phyloP scores from a whole-genome alignment of 2,329 filamentous ascomycete species.

The Rutstroemia sydowiana region DNA sequence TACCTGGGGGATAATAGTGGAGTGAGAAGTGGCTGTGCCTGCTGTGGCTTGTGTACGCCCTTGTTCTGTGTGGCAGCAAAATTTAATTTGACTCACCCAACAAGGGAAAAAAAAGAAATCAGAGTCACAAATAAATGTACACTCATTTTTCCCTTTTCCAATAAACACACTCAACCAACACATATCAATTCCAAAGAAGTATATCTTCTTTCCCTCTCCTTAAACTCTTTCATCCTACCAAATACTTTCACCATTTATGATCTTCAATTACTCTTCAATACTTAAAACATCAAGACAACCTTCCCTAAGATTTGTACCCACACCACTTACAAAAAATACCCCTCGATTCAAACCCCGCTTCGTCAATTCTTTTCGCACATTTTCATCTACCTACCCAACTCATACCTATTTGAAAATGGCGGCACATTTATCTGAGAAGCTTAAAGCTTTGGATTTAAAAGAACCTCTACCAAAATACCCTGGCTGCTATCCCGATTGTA shows the following conservation, averaged over 20 bases:
- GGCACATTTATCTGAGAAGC: slow-evolving; percentile 20
- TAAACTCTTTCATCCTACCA: not conserved
- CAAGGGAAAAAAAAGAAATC: too few species aligned
- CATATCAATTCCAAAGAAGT: too few species aligned
- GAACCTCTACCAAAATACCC: slow-evolving; percentile 36
- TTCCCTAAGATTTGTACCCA: slow-evolving; percentile 1
- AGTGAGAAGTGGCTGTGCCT: too few species aligned
- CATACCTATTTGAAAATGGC: slow-evolving; percentile 24
- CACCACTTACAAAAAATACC: slow-evolving; percentile 7
- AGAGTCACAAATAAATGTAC: too few species aligned
- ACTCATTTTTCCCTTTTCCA: too few species aligned
- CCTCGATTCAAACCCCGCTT: slow-evolving; percentile 10
- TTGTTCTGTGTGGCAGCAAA: too few species aligned
- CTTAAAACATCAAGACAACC: not conserved
- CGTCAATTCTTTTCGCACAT: slow-evolving; percentile 12
- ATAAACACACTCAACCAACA: too few species aligned
- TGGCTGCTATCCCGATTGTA: slow-evolving; percentile 57
- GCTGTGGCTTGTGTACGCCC: too few species aligned
- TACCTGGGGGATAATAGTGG: too few species aligned
- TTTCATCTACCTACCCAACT: slow-evolving; percentile 10
- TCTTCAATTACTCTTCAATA: not conserved
- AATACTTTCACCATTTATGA: too few species aligned
- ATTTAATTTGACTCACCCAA: too few species aligned
- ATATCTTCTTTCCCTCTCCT: not conserved
- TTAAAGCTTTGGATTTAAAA: slow-evolving; percentile 24